Evolutionary conservation across 805 yeast species (phyloP), one percentile per base, ranked within the genome.

Genomic region (Torulaspora quercuum): DNA sequence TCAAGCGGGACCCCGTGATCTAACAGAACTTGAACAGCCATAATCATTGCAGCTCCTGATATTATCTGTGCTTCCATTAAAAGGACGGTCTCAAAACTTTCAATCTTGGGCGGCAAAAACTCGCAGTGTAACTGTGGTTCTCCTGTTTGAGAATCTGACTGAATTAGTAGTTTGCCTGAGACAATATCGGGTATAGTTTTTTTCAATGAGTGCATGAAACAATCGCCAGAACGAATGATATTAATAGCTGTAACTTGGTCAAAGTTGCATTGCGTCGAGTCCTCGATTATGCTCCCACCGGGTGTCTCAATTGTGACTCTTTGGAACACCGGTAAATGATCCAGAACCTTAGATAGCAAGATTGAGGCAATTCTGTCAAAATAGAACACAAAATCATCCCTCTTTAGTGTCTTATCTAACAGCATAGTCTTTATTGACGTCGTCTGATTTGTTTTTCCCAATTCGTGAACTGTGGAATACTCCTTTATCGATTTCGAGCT

Each of bases 71-170:
- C 86, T 55, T 90, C 97, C 53, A 86, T 75, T 32, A 90, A 61
- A 6, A 90, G 61, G 1, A 86, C 76, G 42, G 73, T 75, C 21
- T 51, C 52, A 19, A 46, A 57, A 1, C 30, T 17, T 1, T 45
- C 40, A 10, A 67, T 49, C 7, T 52, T 51, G 0, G 48, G 48
- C 0, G 97, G 96, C 24, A 90, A 61, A 15, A 76, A 73, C 46
- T 82, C 82, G n/a, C 80, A 77, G 58, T 89, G 96, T 42, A 92
- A 68, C 55, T 82, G 89, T 1, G 98, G 97, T 62, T 90, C 97
- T 6, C 97, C 97, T 0, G 97, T 89, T 14, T 68, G 63, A 0
- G 92, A 70, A 58, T 89, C 95, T 6, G 95, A 80, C 61, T 88
- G 95, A 50, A 90, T 88, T 30, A 90, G 66, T 15, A 90, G 58